A percentile compares a stretch with the other conserved stretches of the same genome.
phyloP scores from a whole-genome alignment of 2,329 filamentous ascomycete genomes.

The Beauveria sp. region DNA sequence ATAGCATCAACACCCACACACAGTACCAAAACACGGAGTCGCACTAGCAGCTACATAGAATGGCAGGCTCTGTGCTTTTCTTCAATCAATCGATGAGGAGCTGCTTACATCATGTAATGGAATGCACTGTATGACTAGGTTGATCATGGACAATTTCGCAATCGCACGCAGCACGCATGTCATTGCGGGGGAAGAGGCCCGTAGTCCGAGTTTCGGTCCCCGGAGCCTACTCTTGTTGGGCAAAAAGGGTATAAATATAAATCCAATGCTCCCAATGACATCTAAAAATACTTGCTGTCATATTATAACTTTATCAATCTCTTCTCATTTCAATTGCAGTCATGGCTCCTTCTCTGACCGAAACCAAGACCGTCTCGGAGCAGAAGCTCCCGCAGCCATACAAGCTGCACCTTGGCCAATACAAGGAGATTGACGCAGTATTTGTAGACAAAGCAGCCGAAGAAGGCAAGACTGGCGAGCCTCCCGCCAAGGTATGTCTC shows the following conservation, averaged over 20 bases:
- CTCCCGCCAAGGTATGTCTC: conserved; percentile 21
- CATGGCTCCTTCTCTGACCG: conserved; percentile 10
- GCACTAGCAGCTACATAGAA: background rate
- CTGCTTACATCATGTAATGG: background rate
- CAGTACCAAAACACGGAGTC: background rate
- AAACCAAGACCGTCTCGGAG: conserved; percentile 7
- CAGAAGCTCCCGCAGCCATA: conserved; percentile 6
- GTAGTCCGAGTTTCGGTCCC: background rate
- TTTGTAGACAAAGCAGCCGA: conserved; percentile 21
- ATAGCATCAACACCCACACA: conserved; percentile 10
- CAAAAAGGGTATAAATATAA: background rate
- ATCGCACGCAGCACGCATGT: conserved; percentile 1
- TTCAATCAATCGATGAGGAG: background rate
- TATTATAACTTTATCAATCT: background rate
- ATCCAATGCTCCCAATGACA: background rate
- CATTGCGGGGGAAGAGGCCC: conserved; percentile 6
- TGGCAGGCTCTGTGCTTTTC: background rate
- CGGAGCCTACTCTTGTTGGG: background rate
- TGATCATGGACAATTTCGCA: conserved; percentile 7
- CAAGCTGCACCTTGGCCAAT: conserved; percentile 21
- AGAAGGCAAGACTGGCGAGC: conserved; percentile 20
- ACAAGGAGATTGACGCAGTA: conserved; percentile 24
- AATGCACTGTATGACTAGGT: background rate
- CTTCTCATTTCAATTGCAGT: background rate
- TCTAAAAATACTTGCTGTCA: background rate